These are phyloP conservation scores for Talaromyces albobiverticillius DNA, from an alignment of 2,329 filamentous ascomycete species.

Conservation along the genomic window DNA sequence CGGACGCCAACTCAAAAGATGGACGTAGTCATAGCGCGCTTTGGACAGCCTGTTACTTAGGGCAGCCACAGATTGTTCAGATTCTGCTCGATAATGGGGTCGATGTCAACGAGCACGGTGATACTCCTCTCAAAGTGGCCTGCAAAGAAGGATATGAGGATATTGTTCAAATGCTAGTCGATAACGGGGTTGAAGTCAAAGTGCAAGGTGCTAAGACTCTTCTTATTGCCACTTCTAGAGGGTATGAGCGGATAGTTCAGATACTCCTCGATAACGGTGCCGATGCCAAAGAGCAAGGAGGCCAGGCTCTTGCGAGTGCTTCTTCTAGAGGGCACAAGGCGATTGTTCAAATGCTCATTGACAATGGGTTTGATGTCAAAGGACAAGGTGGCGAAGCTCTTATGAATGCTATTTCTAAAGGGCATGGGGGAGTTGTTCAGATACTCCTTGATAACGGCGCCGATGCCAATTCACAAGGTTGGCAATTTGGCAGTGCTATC, in stretches of 20 bases:
- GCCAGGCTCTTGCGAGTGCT: conserved; percentile 21
- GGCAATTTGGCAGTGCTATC: conserved; percentile 2
- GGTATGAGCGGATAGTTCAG: too few relatives aligned
- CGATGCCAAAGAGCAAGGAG: too few relatives aligned
- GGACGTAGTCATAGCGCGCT: neutral
- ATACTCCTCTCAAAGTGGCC: conserved; percentile 11
- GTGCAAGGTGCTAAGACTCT: too few relatives aligned
- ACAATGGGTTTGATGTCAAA: neutral
- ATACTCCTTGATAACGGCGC: conserved; percentile 15
- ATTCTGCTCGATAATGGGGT: conserved; percentile 25
- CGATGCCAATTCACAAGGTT: neutral
- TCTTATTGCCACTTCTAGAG: too few relatives aligned
- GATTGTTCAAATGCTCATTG: conserved; percentile 20
- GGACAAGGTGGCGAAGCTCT: conserved; percentile 18
- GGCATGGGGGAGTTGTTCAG: conserved; percentile 18
- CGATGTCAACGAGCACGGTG: conserved; percentile 19
- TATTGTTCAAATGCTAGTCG: conserved; percentile 11
- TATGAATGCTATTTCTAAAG: conserved; percentile 16
- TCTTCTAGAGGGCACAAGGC: conserved; percentile 14
- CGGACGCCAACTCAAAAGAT: conserved; percentile 7
- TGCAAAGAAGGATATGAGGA: conserved; percentile 7
- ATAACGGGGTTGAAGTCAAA: too few relatives aligned
- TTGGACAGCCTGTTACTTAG: conserved; percentile 14
- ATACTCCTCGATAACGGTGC: too few relatives aligned
- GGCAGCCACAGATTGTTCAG: conserved; percentile 18